A percentile compares a stretch with the other conserved stretches of the same genome.
phyloP scores from a whole-genome alignment of 2,329 filamentous ascomycete species.

The Dactylonectria estremocensis region DNA sequence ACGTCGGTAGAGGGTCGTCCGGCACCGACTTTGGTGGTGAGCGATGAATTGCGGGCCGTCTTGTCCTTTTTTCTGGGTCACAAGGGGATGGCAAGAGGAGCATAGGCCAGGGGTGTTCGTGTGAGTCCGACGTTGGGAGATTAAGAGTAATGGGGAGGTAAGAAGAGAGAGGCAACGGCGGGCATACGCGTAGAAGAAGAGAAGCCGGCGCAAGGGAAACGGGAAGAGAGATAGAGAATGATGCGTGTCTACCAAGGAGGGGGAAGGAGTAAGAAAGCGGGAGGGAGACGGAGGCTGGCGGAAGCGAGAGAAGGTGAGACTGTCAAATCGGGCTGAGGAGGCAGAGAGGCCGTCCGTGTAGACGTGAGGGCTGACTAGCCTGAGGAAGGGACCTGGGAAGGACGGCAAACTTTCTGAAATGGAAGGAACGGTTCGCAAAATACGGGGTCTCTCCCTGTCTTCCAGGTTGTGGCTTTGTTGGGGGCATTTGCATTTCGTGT shows the following conservation, averaged over 20 bases:
- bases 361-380: not conserved
- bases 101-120: conserved; percentile 22
- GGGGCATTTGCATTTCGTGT: conserved; percentile 1
- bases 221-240: not conserved
- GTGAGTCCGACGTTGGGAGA: conserved; percentile 26
- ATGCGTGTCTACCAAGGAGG: conserved; percentile 24
- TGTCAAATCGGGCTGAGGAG: conserved; percentile 19
- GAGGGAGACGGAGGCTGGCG: conserved; percentile 29
- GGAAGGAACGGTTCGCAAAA: conserved; percentile 25
- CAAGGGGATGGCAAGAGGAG: conserved; percentile 30
- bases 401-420: not conserved
- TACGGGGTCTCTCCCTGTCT: not conserved
- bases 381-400: not conserved
- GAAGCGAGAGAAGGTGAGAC: conserved; percentile 25
- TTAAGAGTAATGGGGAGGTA: conserved; percentile 6
- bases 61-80: conserved; percentile 26
- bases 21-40: conserved; percentile 22
- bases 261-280: conserved; percentile 29
- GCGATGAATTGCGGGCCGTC: conserved; percentile 36
- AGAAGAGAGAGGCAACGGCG: conserved; percentile 15
- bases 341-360: conserved; percentile 6
- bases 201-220: conserved; percentile 11
- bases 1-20: conserved; percentile 24
- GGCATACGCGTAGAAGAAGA: not conserved
- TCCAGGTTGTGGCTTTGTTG: not conserved